phyloP scores from a whole-genome alignment of 495 filamentous ascomycete species.

The Entonaema liquescens region DNA sequence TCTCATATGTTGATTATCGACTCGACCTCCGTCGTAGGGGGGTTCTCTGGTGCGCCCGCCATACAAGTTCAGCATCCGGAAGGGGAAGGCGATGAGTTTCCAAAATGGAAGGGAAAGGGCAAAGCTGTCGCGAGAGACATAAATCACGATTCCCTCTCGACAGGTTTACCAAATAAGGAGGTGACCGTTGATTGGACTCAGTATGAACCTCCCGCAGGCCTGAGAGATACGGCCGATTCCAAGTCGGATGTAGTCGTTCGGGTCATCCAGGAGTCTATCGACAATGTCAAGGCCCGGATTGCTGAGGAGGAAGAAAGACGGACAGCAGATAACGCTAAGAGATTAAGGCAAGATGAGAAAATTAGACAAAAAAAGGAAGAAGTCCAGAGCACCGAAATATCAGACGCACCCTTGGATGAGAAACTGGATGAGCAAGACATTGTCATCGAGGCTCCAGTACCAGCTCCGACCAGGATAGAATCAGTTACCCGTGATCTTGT shows the following conservation, averaged over 20 bases:
- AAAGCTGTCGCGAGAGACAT: conserved; percentile 21
- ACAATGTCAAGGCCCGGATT: conserved; percentile 46
- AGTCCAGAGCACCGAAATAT: background rate
- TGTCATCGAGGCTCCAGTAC: background rate
- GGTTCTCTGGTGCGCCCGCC: background rate
- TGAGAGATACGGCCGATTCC: conserved; percentile 37
- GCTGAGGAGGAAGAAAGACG: conserved; percentile 36
- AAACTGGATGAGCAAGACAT: background rate
- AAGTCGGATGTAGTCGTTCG: conserved; percentile 42
- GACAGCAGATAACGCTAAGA: conserved; percentile 18
- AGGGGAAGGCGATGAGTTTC: background rate
- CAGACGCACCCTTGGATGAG: conserved; percentile 2
- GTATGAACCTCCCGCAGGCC: conserved; percentile 47
- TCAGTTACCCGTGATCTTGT: background rate
- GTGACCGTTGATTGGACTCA: conserved; percentile 44
- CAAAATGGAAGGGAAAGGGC: conserved; percentile 36
- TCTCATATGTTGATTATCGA: conserved; percentile 32
- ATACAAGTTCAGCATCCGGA: background rate
- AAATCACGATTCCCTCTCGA: background rate
- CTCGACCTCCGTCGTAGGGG: conserved; percentile 30
- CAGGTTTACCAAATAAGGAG: background rate
- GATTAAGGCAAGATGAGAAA: conserved; percentile 24
- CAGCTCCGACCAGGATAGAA: background rate
- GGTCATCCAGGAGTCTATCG: conserved; percentile 46
- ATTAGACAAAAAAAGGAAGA: conserved; percentile 25